A percentile compares a stretch with the other conserved stretches of the same genome.
Evolutionary conservation across 371 early-diverging fungal genomes (phyloP).

Genomic region (Chytridiales sp.): DNA sequence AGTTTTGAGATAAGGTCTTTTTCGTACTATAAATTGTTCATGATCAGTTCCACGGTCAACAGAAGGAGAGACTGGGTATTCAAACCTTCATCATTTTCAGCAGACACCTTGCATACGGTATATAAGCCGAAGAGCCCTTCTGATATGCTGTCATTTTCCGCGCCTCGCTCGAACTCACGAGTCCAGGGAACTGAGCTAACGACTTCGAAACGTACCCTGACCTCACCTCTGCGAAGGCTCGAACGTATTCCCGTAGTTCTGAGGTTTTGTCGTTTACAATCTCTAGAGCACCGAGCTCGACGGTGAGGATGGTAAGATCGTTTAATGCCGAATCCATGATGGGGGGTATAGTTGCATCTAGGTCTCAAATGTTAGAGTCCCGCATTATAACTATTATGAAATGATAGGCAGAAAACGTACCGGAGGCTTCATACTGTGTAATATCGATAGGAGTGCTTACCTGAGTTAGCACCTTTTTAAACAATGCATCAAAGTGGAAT

Average conservation of each 20-base stretch:
- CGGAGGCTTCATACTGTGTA: slow-evolving; percentile 19
- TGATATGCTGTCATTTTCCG: slow-evolving; percentile 50
- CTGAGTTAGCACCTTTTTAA: slow-evolving; percentile 52
- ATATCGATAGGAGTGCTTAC: slow-evolving; percentile 53
- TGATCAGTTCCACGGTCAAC: too few relatives aligned
- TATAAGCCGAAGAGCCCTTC: slow-evolving; percentile 64
- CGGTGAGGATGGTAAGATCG: slow-evolving; percentile 20
- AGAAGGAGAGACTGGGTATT: not conserved
- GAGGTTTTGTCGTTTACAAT: slow-evolving; percentile 18
- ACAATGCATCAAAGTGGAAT: slow-evolving; percentile 53
- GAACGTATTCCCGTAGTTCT: slow-evolving; percentile 45
- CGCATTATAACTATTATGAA: not conserved
- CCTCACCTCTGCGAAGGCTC: slow-evolving; percentile 74
- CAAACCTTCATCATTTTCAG: slow-evolving; percentile 61
- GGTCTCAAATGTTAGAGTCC: not conserved
- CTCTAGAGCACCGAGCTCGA: slow-evolving; percentile 28
- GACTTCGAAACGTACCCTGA: slow-evolving; percentile 66
- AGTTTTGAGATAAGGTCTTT: slow-evolving; percentile 62
- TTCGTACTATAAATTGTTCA: slow-evolving; percentile 52
- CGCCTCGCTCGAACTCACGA: slow-evolving; percentile 40
- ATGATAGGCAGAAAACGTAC: slow-evolving; percentile 1
- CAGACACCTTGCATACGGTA: slow-evolving; percentile 61
- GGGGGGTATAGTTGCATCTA: slow-evolving; percentile 39
- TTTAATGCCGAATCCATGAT: slow-evolving; percentile 28
- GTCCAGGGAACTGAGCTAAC: slow-evolving; percentile 54